phyloP scores from a whole-genome alignment of 108 stramenopile species.

The Craspedostauros australis region DNA sequence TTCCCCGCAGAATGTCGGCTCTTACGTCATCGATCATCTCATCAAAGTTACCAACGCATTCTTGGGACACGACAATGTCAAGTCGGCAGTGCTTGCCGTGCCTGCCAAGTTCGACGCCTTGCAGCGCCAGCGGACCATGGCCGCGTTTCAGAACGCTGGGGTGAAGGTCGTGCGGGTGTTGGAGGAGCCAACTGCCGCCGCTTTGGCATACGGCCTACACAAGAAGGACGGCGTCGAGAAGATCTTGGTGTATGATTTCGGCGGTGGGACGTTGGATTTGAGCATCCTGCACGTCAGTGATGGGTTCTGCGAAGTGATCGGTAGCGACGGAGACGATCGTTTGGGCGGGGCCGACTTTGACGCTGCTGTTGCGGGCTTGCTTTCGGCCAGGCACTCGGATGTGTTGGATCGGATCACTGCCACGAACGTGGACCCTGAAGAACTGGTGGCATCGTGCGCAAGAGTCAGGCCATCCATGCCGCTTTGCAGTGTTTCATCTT shows the following conservation, averaged over 20 bases:
- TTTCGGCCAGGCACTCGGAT: constrained; percentile 22
- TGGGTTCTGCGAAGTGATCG: constrained; percentile 90
- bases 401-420: constrained; percentile 16
- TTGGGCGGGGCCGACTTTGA: constrained; percentile 91
- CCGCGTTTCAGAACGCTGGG: constrained; percentile 78
- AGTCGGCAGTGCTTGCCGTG: constrained; percentile 91
- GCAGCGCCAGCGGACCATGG: constrained; percentile 77
- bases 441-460: constrained; percentile 43
- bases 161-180: constrained; percentile 77
- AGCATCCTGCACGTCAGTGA: constrained; percentile 88
- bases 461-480: constrained; percentile 36
- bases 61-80: constrained; percentile 87
- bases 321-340: constrained; percentile 87
- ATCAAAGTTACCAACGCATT: constrained; percentile 53
- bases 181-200: constrained; percentile 95
- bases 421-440: constrained; percentile 39
- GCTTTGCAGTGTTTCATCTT: constrained; percentile 68
- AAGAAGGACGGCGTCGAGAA: constrained; percentile 89
- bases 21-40: constrained; percentile 71
- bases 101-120: constrained; percentile 90
- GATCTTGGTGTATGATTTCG: constrained; percentile 97
- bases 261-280: constrained; percentile 96
- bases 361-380: constrained; percentile 70
- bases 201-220: constrained; percentile 94
- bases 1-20: constrained; percentile 70